These are phyloP conservation scores for Rauvolfia tetraphylla DNA, from an alignment of 257 asterid genomes.

Conservation along the genomic window DNA sequence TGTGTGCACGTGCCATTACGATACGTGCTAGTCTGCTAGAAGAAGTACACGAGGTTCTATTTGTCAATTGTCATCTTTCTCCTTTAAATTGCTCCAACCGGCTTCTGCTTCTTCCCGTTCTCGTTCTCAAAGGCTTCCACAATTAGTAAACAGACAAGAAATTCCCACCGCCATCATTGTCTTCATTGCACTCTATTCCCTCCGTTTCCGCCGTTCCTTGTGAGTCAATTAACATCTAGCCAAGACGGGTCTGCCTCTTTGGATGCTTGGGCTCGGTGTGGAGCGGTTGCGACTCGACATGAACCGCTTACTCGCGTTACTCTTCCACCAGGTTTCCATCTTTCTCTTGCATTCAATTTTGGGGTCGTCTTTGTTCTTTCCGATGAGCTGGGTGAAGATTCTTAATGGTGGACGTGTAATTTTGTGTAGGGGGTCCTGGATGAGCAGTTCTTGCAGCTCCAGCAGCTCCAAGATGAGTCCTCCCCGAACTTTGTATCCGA, in stretches of 20 bases:
- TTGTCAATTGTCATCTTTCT: slow-evolving; percentile 23
- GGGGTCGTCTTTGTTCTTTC: no score
- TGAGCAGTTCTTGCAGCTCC: slow-evolving; percentile 87
- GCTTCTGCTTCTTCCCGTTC: not conserved
- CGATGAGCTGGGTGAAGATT: no score
- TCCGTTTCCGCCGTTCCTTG: not conserved
- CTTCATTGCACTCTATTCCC: not conserved
- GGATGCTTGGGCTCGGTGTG: slow-evolving; percentile 77
- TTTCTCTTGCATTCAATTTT: no score
- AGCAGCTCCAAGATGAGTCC: slow-evolving; percentile 79
- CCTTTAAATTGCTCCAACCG: slow-evolving; percentile 30
- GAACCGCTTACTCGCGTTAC: slow-evolving; percentile 79
- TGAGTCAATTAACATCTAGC: slow-evolving; percentile 7
- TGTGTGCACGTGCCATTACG: slow-evolving; percentile 7
- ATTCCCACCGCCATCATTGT: no score
- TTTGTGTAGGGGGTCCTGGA: slow-evolving; percentile 67
- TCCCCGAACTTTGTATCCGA: slow-evolving; percentile 91
- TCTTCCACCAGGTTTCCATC: slow-evolving; percentile 81
- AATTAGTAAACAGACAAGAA: not conserved
- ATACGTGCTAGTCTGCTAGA: not conserved
- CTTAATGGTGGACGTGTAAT: no score
- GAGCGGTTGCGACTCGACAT: slow-evolving; percentile 78
- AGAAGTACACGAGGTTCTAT: not conserved
- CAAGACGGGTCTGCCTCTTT: slow-evolving; percentile 98
- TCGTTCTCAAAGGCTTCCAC: not conserved